phyloP scores from a whole-genome alignment of 2,329 filamentous ascomycete species.

The Cordyceps militaris region DNA sequence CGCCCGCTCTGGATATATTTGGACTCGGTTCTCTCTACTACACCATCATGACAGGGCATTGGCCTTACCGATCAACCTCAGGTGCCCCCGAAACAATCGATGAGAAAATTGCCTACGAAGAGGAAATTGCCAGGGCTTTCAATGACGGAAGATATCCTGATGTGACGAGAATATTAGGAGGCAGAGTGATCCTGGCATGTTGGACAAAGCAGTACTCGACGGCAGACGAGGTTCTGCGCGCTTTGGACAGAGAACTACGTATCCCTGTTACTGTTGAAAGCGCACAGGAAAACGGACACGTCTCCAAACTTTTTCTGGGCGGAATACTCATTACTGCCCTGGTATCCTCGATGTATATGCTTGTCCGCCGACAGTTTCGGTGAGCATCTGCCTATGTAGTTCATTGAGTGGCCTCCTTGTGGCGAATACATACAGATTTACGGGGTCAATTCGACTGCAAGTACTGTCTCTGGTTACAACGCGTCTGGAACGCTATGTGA shows the following conservation, averaged over 20 bases:
- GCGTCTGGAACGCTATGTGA: no score
- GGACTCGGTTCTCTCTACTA: not conserved
- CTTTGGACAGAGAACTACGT: not conserved
- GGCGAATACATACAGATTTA: no score
- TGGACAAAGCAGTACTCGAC: not conserved
- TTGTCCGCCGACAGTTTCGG: not conserved
- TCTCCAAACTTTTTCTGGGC: not conserved
- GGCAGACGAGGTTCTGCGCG: not conserved
- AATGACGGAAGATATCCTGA: not conserved
- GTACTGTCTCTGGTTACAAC: no score
- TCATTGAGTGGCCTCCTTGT: no score
- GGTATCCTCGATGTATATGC: not conserved
- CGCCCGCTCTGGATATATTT: not conserved
- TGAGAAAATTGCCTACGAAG: not conserved
- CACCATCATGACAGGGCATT: conserved; percentile 4
- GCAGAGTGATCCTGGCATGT: not conserved
- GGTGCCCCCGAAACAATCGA: not conserved
- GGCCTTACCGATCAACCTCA: not conserved
- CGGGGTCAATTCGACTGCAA: no score
- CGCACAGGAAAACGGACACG: not conserved
- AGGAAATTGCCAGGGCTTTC: not conserved
- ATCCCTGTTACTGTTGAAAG: not conserved
- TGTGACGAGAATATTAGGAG: not conserved
- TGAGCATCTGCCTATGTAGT: no score
- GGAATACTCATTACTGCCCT: not conserved